Evolutionary conservation across 495 filamentous ascomycete genomes (phyloP), one percentile per base, ranked within the genome.

Genomic region (Podospora pseudopauciseta): DNA sequence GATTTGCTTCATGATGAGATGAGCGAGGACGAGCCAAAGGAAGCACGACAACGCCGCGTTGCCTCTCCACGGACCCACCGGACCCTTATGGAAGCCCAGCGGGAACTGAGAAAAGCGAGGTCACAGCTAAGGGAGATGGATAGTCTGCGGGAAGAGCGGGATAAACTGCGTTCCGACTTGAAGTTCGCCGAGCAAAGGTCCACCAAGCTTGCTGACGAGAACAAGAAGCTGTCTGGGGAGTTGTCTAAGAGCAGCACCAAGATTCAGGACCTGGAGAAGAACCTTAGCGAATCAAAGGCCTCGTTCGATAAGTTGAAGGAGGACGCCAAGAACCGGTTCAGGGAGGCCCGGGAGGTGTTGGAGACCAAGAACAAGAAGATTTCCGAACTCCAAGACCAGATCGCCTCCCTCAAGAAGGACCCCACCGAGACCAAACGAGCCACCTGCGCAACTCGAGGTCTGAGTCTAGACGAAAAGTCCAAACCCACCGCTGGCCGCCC

Each of bases 331-430:
- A 70, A 76, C 26, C 81, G 84, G 68, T 76, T 86, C 76, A 68
- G 77, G 71, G 78, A 86, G 81, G 77, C 86, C 63, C 77, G 86
- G 71, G 70, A 86, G 65, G 84, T 89, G 39, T 79, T 88, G 58
- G 82, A 88, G 63, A 88, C 85, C 72, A 90, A 90, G 34, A 88
- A 91, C 66, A 82, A 85, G 64, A 90, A 90, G 72, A 87, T 87
- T 15, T 81, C 84, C 30, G 72, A 78, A 54, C 72, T 79, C 16
- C 69, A 77, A 34, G 69, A 76, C 39, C 73, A 74, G 54, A 57
- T 76, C 49, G 74, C 70, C 7, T 65, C 71, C n/a, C 68, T 78
- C 62, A 77, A 69, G 56, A 69, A 63, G 9, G 70, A 74, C 19
- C 71, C 55, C 54, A 60, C 67, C 19, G 74, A 70, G 23, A 61